Base-by-base conservation (phyloP, 495 filamentous ascomycete species). In the Aspergillus funiculosus region DNA sequence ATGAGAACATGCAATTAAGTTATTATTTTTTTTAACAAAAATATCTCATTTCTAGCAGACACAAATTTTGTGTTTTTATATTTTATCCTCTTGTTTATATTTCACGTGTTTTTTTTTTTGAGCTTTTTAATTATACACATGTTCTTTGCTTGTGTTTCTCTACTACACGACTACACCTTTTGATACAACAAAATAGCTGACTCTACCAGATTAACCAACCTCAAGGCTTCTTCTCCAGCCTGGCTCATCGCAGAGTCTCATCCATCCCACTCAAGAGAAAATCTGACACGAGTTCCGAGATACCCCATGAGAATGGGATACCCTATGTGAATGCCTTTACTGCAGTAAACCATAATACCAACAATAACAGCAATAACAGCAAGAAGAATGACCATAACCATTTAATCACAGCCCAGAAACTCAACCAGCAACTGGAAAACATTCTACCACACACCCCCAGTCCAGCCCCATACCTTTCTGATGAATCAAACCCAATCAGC, bases 231-330 rank as follows among this genome's bases (percentile, higher is more conserved):
- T 27, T 46, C 15, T 25, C 27, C 6, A 34, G 11, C 17, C 30
- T 53, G 9, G 38, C 39, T 6, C 35, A 49, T 37, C 47, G 45
- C n/a, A 30, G 24, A 18, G 10, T 48, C 7, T 43, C 43, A 24
- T 38, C 50, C 1, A 32, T 48, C 5, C 43, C 51, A 14, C 38
- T 39, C 2, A 58, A 57, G 27, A 52, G 54, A 37, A 53, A 51
- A 20, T 37, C 43, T 32, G 49, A 54, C 3, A 48, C n/a, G 2
- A 39, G 27, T 6, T 42, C 39, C 4, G 47, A 51, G 3, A 8
- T 18, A 13, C 28, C 17, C 19, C 20, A 4, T 41, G 20, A 14
- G 28, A n/a, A n/a, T n/a, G n/a, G n/a, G n/a, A n/a, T 19, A 15
- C 19, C 19, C 20, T 30, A 19, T 17, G 21, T 32, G 18, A 31